Conservation (phyloP, 495 filamentous ascomycete genomes). For the Neurospora cerealis region DNA sequence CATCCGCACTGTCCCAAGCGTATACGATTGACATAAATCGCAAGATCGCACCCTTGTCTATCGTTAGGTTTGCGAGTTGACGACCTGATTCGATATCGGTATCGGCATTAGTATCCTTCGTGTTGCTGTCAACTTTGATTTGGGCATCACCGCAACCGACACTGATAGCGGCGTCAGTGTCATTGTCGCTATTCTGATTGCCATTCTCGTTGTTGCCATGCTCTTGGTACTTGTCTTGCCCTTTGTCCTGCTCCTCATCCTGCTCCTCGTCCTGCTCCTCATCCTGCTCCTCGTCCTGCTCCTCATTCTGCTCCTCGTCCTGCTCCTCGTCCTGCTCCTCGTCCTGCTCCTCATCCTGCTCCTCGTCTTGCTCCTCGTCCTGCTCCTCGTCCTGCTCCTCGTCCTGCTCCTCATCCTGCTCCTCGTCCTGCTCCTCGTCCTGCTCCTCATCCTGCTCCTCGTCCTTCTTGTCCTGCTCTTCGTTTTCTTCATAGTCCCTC, state of each 20-base stretch:
- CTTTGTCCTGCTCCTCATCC: too few species aligned
- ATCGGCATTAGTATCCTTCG: too few species aligned
- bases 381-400: neutral
- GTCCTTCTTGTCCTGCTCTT: neutral
- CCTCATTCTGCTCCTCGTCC: too few species aligned
- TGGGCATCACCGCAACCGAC: neutral
- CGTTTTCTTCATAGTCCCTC: neutral
- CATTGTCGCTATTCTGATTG: neutral
- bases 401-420: neutral
- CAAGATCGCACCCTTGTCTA: neutral
- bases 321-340: neutral
- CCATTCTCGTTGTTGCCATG: neutral
- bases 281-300: neutral
- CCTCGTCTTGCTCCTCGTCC: neutral
- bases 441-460: neutral
- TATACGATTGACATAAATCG: neutral
- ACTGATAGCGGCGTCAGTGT: neutral
- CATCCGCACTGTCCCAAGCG: neutral
- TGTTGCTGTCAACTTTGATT: too few species aligned
- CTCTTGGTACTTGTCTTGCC: too few species aligned
- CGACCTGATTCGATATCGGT: neutral
- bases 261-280: neutral
- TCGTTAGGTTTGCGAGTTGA: neutral
- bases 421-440: too few species aligned
- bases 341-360: neutral